Evolutionary conservation across 2,329 filamentous ascomycete genomes (phyloP).

Genomic region (Aspergillus intermedius): DNA sequence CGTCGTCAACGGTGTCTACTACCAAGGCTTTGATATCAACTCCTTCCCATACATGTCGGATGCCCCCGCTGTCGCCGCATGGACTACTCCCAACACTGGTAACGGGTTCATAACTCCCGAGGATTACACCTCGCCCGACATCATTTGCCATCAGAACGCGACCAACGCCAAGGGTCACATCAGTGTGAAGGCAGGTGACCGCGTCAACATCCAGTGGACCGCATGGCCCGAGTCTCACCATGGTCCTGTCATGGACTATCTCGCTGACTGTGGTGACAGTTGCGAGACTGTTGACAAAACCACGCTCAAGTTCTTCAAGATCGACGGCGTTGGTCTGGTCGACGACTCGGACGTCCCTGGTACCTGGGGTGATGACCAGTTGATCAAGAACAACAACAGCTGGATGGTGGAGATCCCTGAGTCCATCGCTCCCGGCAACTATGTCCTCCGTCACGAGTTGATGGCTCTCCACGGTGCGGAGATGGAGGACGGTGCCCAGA

Average conservation of each 20-base stretch:
- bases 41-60: constrained; percentile 24
- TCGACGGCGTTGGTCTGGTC: constrained; percentile 48
- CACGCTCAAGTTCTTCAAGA: constrained; percentile 55
- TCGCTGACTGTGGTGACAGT: constrained; percentile 51
- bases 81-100: constrained; percentile 47
- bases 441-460: constrained; percentile 48
- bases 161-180: constrained; percentile 44
- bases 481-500: constrained; percentile 39
- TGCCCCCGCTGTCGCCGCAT: constrained; percentile 42
- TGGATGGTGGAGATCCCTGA: constrained; percentile 41
- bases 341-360: constrained; percentile 35
- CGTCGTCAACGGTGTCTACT: constrained; percentile 30
- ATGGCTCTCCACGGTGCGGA: constrained; percentile 44
- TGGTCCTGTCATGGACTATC: constrained; percentile 56
- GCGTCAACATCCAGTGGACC: constrained; percentile 53
- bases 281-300: constrained; percentile 47
- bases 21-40: constrained; percentile 35
- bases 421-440: constrained; percentile 41
- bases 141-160: constrained; percentile 56
- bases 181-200: constrained; percentile 51
- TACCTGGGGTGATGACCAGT: constrained; percentile 48
- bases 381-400: constrained; percentile 45
- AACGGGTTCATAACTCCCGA: constrained; percentile 46
- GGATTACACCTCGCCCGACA: constrained; percentile 39
- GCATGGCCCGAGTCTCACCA: constrained; percentile 57